Evolutionary conservation across 495 filamentous ascomycete species (phyloP).

Genomic region (Delitschia confertaspora): DNA sequence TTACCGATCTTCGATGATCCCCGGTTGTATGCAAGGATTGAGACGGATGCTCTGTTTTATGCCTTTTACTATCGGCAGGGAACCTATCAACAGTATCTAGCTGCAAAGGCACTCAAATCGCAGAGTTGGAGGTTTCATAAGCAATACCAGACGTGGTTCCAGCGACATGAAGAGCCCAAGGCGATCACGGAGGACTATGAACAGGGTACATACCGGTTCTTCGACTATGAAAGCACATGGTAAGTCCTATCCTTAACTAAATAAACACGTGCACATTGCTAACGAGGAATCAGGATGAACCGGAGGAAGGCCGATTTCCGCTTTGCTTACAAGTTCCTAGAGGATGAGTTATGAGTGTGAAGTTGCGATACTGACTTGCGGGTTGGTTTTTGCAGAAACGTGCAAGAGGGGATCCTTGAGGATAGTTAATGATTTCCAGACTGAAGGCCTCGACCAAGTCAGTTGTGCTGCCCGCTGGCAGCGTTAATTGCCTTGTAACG

Average conservation of each 20-base stretch:
- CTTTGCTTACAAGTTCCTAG: conserved; percentile 94
- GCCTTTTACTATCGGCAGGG: conserved; percentile 98
- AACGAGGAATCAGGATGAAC: conserved; percentile 75
- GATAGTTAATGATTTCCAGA: no score
- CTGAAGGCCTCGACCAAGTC: no score
- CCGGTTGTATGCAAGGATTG: conserved; percentile 74
- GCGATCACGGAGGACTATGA: conserved; percentile 97
- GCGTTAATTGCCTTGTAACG: no score
- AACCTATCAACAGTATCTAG: conserved; percentile 92
- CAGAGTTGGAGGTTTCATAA: conserved; percentile 99
- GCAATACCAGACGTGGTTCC: conserved; percentile 99
- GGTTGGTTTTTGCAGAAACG: not conserved
- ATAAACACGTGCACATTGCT: no score
- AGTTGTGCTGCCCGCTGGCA: no score
- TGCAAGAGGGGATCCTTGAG: not conserved
- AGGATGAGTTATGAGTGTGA: conserved; percentile 68
- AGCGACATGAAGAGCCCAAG: conserved; percentile 96
- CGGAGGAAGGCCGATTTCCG: conserved; percentile 96
- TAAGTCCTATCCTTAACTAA: conserved; percentile 45
- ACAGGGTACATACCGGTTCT: conserved; percentile 97
- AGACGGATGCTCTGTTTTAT: conserved; percentile 96
- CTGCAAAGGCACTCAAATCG: conserved; percentile 86
- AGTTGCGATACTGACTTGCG: no score
- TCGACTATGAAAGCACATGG: conserved; percentile 99
- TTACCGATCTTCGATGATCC: conserved; percentile 85